phyloP scores from a whole-genome alignment of 768 basidiomycete genomes.

The Rhodotorula graminis region DNA sequence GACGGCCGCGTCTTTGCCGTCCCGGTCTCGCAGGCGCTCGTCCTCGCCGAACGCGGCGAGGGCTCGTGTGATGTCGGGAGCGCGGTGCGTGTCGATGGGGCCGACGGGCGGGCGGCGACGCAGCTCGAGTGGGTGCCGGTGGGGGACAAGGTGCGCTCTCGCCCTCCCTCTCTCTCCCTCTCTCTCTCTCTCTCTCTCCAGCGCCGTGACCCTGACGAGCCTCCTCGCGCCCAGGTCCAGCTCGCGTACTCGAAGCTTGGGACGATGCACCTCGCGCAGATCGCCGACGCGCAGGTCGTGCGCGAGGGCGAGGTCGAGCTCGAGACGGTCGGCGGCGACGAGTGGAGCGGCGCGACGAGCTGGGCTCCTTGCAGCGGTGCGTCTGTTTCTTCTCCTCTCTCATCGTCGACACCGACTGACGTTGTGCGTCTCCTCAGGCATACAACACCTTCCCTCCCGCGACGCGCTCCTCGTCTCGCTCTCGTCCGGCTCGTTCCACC shows the following conservation, averaged over 20 bases:
- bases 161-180: not conserved
- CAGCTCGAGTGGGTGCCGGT: conserved; percentile 21
- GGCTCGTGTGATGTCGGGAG: too few species aligned
- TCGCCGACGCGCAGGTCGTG: not conserved
- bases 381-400: not conserved
- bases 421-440: not conserved
- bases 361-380: conserved; percentile 23
- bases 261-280: not conserved
- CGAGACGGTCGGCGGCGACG: not conserved
- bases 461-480: conserved; percentile 12
- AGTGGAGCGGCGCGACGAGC: conserved; percentile 14
- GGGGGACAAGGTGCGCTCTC: not conserved
- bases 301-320: conserved; percentile 9
- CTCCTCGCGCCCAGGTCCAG: not conserved
- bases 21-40: not conserved
- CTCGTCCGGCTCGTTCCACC: conserved; percentile 5
- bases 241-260: conserved; percentile 30
- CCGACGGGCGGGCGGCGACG: conserved; percentile 2
- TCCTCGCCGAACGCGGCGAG: not conserved
- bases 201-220: not conserved
- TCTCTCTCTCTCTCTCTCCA: not conserved
- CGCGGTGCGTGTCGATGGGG: not conserved
- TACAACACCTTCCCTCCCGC: not conserved
- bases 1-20: conserved; percentile 12
- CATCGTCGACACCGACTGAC: not conserved